phyloP scores from a whole-genome alignment of 495 filamentous ascomycete genomes.

The Oidiodendron maius region DNA sequence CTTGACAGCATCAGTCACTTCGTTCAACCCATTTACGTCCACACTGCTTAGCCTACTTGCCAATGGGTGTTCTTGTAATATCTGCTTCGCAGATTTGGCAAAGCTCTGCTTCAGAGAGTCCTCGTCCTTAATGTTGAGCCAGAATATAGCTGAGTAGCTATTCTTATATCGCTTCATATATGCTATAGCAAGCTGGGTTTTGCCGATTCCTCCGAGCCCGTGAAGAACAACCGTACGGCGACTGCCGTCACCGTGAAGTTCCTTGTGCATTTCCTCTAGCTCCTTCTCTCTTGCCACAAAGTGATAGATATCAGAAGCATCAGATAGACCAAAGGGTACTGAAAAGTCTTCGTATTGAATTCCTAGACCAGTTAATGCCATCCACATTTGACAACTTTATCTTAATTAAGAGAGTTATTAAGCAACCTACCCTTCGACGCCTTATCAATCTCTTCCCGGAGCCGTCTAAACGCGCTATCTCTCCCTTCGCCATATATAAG shows the following conservation, averaged over 20 bases:
- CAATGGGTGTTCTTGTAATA: conserved; percentile 23
- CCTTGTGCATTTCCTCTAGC: conserved; percentile 22
- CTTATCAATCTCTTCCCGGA: no score
- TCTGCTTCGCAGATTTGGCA: conserved; percentile 21
- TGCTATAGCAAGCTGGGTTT: conserved; percentile 18
- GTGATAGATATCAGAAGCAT: no score
- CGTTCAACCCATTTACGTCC: conserved; percentile 17
- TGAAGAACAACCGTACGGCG: conserved; percentile 24
- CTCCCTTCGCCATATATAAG: no score
- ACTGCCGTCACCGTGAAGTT: conserved; percentile 18
- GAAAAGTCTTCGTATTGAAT: conserved; percentile 14
- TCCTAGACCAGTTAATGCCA: conserved; percentile 15
- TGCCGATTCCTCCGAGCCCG: no score
- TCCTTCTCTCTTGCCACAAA: conserved; percentile 21
- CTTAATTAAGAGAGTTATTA: conserved; percentile 14
- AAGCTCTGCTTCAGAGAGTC: conserved; percentile 30
- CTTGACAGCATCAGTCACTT: conserved; percentile 25
- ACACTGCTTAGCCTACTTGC: conserved; percentile 12
- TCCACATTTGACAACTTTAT: conserved; percentile 14
- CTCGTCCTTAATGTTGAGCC: conserved; percentile 22
- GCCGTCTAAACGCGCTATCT: no score
- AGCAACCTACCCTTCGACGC: conserved; percentile 15
- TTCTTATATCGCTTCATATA: conserved; percentile 18
- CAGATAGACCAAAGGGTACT: conserved; percentile 13
- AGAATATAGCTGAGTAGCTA: conserved; percentile 19